phyloP scores from a whole-genome alignment of 1,139 yeast genomes.

The Kurtzmaniella quercitrusa region DNA sequence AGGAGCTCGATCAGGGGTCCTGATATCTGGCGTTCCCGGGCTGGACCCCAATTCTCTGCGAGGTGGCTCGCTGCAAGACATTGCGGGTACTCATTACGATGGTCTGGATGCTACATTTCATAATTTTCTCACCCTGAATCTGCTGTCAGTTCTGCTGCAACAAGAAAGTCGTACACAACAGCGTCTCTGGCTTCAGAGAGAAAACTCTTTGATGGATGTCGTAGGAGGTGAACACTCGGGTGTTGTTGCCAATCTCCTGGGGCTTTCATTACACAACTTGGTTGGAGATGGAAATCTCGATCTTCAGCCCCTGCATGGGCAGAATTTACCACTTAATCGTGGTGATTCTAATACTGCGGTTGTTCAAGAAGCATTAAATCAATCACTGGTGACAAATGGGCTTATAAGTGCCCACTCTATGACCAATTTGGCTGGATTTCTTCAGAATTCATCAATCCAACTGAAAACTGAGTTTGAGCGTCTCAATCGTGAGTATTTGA shows the following conservation, averaged over 20 bases:
- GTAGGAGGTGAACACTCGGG: slow-evolving; percentile 6
- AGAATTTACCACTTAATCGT: not conserved
- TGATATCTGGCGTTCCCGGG: not conserved
- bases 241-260: slow-evolving; percentile 36
- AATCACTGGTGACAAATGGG: not conserved
- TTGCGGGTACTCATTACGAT: not conserved
- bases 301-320: not conserved
- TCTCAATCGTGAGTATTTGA: slow-evolving; percentile 67
- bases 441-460: slow-evolving; percentile 41
- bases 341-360: not conserved
- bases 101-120: slow-evolving; percentile 1
- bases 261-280: slow-evolving; percentile 36
- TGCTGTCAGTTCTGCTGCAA: slow-evolving; percentile 3
- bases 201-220: slow-evolving; percentile 62
- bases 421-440: slow-evolving; percentile 1
- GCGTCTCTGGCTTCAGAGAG: slow-evolving; percentile 78
- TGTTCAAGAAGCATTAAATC: not conserved
- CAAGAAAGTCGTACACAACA: slow-evolving; percentile 74
- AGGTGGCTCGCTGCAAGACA: not conserved
- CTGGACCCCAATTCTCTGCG: slow-evolving; percentile 1
- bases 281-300: slow-evolving; percentile 2
- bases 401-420: not conserved
- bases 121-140: not conserved
- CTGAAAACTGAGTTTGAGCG: slow-evolving; percentile 74
- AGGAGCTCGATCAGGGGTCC: not conserved